These are phyloP conservation scores for Rubroboletus satanas DNA, from an alignment of 768 basidiomycete species.

Conservation along the genomic window DNA sequence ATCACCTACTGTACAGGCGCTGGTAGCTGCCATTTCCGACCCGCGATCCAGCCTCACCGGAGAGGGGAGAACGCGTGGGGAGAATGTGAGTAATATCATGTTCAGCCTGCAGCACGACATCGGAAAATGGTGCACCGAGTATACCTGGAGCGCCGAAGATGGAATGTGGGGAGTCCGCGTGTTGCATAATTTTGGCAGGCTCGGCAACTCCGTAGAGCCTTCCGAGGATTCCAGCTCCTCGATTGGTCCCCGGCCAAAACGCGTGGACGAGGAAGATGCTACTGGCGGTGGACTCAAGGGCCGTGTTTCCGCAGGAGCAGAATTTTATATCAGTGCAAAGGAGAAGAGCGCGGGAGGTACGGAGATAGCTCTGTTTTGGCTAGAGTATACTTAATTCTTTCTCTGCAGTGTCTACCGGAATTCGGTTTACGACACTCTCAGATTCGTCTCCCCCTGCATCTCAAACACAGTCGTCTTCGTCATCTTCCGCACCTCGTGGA, in stretches of 20 bases:
- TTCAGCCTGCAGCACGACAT: slow-evolving; percentile 88
- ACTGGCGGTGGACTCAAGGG: slow-evolving; percentile 90
- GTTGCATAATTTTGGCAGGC: slow-evolving; percentile 87
- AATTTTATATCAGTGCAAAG: slow-evolving; percentile 89
- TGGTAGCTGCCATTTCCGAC: slow-evolving; percentile 85
- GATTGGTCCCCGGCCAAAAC: slow-evolving; percentile 46
- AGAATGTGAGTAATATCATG: slow-evolving; percentile 66
- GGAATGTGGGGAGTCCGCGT: slow-evolving; percentile 88
- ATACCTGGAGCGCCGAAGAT: slow-evolving; percentile 91
- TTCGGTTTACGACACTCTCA: slow-evolving; percentile 91
- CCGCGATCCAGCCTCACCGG: slow-evolving; percentile 50
- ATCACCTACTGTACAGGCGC: slow-evolving; percentile 71
- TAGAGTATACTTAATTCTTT: slow-evolving; percentile 2
- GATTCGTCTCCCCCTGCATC: slow-evolving; percentile 69
- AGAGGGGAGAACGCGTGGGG: slow-evolving; percentile 39
- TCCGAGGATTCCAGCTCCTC: slow-evolving; percentile 32
- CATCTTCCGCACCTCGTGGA: slow-evolving; percentile 27
- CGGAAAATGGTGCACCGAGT: slow-evolving; percentile 91
- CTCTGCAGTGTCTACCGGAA: slow-evolving; percentile 77
- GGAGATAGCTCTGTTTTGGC: not conserved
- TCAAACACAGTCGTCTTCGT: slow-evolving; percentile 43
- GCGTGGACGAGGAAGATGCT: slow-evolving; percentile 94
- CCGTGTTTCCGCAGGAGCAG: slow-evolving; percentile 87
- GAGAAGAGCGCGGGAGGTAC: slow-evolving; percentile 89
- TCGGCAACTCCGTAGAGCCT: slow-evolving; percentile 39